phyloP scores from a whole-genome alignment of 495 filamentous ascomycete species.

The Penicillium waksmanii region DNA sequence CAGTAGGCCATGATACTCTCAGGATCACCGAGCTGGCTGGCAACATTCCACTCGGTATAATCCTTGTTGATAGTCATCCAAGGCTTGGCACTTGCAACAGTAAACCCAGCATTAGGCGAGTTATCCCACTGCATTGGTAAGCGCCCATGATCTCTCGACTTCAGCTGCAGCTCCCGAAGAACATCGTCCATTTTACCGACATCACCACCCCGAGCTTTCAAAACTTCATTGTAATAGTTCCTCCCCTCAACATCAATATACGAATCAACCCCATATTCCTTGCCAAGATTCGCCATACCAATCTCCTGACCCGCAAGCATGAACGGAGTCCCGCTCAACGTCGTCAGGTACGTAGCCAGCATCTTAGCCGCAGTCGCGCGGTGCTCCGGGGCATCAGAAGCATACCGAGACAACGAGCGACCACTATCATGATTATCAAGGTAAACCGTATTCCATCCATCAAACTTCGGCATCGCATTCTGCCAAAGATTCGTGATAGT shows the following conservation, averaged over 20 bases:
- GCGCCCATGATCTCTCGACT: constrained; percentile 50
- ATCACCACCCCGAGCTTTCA: constrained; percentile 27
- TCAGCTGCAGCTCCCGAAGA: constrained; percentile 50
- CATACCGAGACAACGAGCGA: constrained; percentile 57
- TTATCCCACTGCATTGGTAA: constrained; percentile 51
- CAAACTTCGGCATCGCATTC: constrained; percentile 41
- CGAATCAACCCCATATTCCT: constrained; percentile 56
- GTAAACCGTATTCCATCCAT: constrained; percentile 50
- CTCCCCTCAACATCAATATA: constrained; percentile 64
- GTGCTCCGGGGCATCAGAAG: constrained; percentile 39
- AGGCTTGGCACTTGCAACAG: constrained; percentile 36
- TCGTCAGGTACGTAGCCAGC: constrained; percentile 54
- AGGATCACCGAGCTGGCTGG: constrained; percentile 15
- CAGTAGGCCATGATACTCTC: constrained; percentile 18
- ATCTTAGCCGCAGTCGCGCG: constrained; percentile 54
- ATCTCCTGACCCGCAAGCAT: constrained; percentile 70
- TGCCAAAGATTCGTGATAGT: constrained; percentile 16
- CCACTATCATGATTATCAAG: constrained; percentile 65
- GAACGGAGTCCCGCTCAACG: constrained; percentile 63
- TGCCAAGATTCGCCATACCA: constrained; percentile 66
- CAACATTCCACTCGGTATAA: constrained; percentile 29
- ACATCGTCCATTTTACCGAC: constrained; percentile 39
- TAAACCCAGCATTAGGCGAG: constrained; percentile 46
- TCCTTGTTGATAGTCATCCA: constrained; percentile 59
- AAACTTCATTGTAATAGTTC: constrained; percentile 52